Evolutionary conservation across 208 protist species (phyloP).

Genomic region (Acanthamoeba triangularis): DNA sequence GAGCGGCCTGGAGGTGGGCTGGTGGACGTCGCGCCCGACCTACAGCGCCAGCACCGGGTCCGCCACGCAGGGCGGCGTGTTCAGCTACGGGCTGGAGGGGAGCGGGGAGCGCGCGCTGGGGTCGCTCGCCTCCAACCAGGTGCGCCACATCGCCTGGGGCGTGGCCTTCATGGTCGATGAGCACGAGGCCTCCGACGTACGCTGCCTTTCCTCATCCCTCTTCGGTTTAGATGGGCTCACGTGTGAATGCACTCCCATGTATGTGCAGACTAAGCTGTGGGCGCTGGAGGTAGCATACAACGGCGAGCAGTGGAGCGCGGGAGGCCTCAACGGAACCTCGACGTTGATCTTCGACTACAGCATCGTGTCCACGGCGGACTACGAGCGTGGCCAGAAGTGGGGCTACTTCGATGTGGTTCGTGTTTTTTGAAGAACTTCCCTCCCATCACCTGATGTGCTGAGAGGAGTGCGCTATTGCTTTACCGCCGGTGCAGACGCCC

Average conservation of each 20-base stretch:
- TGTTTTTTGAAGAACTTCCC: too few species aligned
- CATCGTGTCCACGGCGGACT: background rate
- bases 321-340: background rate
- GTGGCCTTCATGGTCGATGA: background rate
- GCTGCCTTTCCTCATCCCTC: background rate
- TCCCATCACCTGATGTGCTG: too few species aligned
- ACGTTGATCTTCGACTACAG: conserved; percentile 15
- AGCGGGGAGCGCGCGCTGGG: background rate
- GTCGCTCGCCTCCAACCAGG: background rate
- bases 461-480: too few species aligned
- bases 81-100: background rate
- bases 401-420: background rate
- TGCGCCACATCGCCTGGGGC: conserved; percentile 12
- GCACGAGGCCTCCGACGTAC: background rate
- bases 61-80: background rate
- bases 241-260: too few species aligned
- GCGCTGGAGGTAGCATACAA: background rate
- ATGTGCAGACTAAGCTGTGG: background rate
- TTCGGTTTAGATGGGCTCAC: background rate
- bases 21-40: background rate
- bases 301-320: conserved; percentile 34
- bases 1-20: background rate
- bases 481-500: too few species aligned
- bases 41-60: background rate
- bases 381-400: background rate